Evolutionary conservation across 2,329 filamentous ascomycete genomes (phyloP), one percentile per base, ranked within the genome.

Genomic region (Fusarium compactum): DNA sequence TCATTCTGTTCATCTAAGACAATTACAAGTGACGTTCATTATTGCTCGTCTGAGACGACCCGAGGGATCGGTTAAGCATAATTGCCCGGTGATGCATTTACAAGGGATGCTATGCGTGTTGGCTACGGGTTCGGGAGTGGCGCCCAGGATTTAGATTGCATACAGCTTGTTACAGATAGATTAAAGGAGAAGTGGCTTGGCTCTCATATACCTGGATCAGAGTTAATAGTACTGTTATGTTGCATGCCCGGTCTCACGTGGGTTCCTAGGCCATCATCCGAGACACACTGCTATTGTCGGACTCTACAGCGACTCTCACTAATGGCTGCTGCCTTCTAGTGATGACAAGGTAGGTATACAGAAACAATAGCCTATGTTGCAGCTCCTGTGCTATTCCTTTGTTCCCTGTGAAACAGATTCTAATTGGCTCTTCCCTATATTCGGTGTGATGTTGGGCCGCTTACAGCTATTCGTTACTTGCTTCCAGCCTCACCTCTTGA

Each of bases 101-200:
- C 67, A 71, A 34, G 67, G 67, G 18, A 22, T 27, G 41, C 46
- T 10, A 48, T 38, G 44, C 20, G 22, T 44, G 53, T 48, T 32
- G 43, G 56, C 44, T 22, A 30, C 9, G 18, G 2, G 9, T 30
- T 9, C 20, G 32, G 43, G 40, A 25, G 53, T 64, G 62, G 57
- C 57, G 53, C 29, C 59, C 45, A 29, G 41, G 50, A 47, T 63
- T 24, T 48, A 48, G 10, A 65, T 53, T 44, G 14, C 12, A 18
- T 47, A 25, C 32, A 58, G 30, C 9, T 30, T 14, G 6, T 18
- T 22, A 7, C 8, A 15, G 24, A 43, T 46, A 25, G 12, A 47
- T 43, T 38, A 18, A 16, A 24, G 10, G 3, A 20, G 3, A 41
- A 14, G 14, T 47, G 29, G 41, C n/a, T 34, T 38, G 9, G 4